Base-by-base conservation (phyloP, 345 rosid species). In the Arabis hirsuta region DNA sequence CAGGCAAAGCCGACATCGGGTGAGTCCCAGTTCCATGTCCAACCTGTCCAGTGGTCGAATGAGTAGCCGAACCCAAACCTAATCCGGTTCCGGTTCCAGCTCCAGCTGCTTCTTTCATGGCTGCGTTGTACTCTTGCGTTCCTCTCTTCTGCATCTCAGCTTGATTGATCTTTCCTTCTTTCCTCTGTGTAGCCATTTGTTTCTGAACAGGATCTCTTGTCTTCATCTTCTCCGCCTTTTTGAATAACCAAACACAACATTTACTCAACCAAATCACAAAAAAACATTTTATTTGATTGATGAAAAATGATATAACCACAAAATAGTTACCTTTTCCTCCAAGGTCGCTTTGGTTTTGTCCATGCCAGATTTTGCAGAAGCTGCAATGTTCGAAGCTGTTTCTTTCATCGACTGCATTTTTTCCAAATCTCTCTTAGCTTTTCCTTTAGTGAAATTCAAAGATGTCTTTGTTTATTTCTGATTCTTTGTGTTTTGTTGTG, bases 291-390 rank as follows among this genome's bases (percentile, higher is more conserved):
- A 45, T 10, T 22, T 31, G 16, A 29, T 5, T 24, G 29, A 9
- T 26, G 24, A 22, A 12, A 29, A 45, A 42, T 19, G 13, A 46
- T 50, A 19, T 34, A 38, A 54, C 39, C 9, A 13, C 5, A 41
- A 4, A 4, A 43, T 43, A 14, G 9, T 27, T 26, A 93, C 97
- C 91, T 89, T 89, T 62, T 89, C 96, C 56, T 84, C 83, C 16
- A 83, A 52, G 24, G 78, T 41, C 12, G 97, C 96, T 72, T 83
- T 88, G 78, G 88, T 78, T 73, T 91, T 94, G 73, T 88, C 97
- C 88, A 82, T 69, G 56, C 89, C 96, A 70, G 96, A 72, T 75
- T 75, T 84, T 31, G 99, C 90, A 4, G 97, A 88, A 81, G 99
- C 98, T 13, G 86, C 86, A 3, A 79, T 9, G 78, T 94, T 85